A percentile compares a stretch with the other conserved stretches of the same genome.
phyloP scores from a whole-genome alignment of 768 basidiomycete species.

The Mycena leptocephala region DNA sequence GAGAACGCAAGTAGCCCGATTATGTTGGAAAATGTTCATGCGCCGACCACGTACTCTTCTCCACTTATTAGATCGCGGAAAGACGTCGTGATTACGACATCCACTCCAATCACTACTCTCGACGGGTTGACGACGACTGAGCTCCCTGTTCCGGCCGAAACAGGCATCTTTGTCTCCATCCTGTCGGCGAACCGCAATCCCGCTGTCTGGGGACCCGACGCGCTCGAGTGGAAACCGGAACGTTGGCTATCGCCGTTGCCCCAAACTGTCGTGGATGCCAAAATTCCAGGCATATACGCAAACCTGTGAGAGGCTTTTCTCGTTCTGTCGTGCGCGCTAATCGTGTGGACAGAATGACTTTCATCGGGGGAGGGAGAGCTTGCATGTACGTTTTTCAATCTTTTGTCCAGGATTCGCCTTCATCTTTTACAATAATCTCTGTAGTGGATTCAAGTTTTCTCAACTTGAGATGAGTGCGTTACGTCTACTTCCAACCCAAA shows the following conservation, averaged over 20 bases:
- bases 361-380: slow-evolving; percentile 51
- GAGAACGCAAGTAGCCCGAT: slow-evolving; percentile 41
- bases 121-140: slow-evolving; percentile 44
- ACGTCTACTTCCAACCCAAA: background rate
- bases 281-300: slow-evolving; percentile 44
- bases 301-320: slow-evolving; percentile 34
- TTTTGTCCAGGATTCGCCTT: background rate
- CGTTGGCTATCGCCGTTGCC: slow-evolving; percentile 55
- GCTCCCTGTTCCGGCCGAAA: slow-evolving; percentile 50
- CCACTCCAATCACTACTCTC: slow-evolving; percentile 41
- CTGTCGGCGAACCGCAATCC: slow-evolving; percentile 52
- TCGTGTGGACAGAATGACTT: slow-evolving; percentile 49
- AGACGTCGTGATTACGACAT: slow-evolving; percentile 53
- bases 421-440: background rate
- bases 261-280: slow-evolving; percentile 39
- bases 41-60: background rate
- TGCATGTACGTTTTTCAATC: slow-evolving; percentile 49
- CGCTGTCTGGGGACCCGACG: slow-evolving; percentile 60
- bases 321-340: background rate
- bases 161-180: slow-evolving; percentile 52
- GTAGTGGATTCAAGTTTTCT: slow-evolving; percentile 59
- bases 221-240: slow-evolving; percentile 57
- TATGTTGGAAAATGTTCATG: background rate
- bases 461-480: slow-evolving; percentile 36
- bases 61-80: slow-evolving; percentile 32